Percentiles rank a stretch among this genome's conserved stretches.
Evolutionary conservation across 2,329 filamentous ascomycete species (phyloP).

Genomic region (Pseudocercospora fijiensis): DNA sequence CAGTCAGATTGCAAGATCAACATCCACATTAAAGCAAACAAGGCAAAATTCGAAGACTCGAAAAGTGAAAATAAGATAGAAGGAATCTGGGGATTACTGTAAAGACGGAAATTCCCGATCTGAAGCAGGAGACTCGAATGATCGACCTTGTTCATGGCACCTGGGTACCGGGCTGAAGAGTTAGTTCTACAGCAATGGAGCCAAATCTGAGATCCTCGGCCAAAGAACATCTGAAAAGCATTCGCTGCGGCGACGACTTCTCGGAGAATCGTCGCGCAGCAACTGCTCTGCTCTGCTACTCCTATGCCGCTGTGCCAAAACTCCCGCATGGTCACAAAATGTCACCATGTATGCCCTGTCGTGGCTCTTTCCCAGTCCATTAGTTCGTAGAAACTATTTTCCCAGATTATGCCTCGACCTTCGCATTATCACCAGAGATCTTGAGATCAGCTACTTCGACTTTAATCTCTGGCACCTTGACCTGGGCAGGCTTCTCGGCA

Average conservation of each 20-base stretch:
- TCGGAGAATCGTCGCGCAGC: background rate
- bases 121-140: background rate
- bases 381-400: background rate
- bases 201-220: no score
- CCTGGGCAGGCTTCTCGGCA: background rate
- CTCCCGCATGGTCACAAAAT: background rate
- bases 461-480: background rate
- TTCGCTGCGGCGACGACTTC: background rate
- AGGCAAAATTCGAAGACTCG: background rate
- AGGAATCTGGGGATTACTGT: background rate
- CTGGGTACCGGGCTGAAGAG: no score
- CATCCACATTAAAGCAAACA: background rate
- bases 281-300: no score
- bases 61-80: background rate
- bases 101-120: background rate
- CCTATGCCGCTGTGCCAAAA: no score
- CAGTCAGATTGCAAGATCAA: background rate
- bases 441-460: constrained; percentile 1
- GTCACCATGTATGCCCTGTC: background rate
- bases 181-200: no score
- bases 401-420: background rate
- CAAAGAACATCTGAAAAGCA: background rate
- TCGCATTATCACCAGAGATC: background rate
- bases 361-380: background rate
- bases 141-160: no score